phyloP scores from a whole-genome alignment of 176 grass and related monocot genomes.

The Musa itinerans region DNA sequence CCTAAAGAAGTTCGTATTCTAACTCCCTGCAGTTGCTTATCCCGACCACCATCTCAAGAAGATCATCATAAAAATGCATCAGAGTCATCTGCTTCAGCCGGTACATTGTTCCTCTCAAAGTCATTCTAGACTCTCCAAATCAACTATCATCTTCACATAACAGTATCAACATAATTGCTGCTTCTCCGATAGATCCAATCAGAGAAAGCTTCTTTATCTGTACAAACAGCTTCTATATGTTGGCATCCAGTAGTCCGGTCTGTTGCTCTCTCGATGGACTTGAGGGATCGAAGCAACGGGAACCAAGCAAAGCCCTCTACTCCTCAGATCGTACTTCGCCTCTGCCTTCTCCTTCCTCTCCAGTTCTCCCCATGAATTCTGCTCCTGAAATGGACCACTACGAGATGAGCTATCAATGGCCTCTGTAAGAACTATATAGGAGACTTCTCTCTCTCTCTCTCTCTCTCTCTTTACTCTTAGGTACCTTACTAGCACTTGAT shows the following conservation, averaged over 20 bases:
- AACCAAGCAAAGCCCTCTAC: constrained; percentile 15
- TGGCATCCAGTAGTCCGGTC: constrained; percentile 6
- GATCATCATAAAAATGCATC: too few relatives aligned
- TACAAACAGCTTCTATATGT: constrained; percentile 1
- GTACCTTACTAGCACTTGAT: constrained; percentile 5
- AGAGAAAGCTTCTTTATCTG: not conserved
- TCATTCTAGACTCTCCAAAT: too few relatives aligned
- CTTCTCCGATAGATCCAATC: too few relatives aligned
- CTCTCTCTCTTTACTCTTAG: not conserved
- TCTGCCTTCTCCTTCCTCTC: not conserved
- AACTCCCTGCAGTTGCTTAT: too few relatives aligned
- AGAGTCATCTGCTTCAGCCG: too few relatives aligned
- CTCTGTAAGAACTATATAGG: not conserved
- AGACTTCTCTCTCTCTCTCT: not conserved
- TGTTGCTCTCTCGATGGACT: not conserved
- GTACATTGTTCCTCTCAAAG: too few relatives aligned
- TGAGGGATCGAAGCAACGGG: constrained; percentile 6
- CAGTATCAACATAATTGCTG: too few relatives aligned
- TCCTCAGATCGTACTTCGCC: not conserved
- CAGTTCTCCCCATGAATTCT: not conserved
- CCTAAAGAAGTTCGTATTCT: too few relatives aligned
- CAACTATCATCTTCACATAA: too few relatives aligned
- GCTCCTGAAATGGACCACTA: not conserved
- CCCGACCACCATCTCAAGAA: too few relatives aligned
- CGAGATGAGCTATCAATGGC: not conserved